A percentile compares a stretch with the other conserved stretches of the same genome.
phyloP scores from a whole-genome alignment of 345 rosid species.

The Salix dunnii region DNA sequence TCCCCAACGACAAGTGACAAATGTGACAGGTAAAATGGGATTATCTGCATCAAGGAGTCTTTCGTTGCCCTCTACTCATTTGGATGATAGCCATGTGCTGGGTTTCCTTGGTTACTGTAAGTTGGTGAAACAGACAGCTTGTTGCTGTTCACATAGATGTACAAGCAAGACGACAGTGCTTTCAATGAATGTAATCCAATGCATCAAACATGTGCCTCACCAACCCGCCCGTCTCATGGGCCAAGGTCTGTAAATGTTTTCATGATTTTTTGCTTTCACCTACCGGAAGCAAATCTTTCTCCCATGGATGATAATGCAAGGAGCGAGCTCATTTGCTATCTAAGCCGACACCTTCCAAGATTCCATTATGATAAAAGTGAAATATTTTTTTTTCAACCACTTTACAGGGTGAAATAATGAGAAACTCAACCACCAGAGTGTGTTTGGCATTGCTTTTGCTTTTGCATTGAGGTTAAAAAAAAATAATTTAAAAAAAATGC shows the following conservation, averaged over 20 bases:
- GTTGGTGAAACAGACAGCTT: conserved; percentile 16
- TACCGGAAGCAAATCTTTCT: background rate
- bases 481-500: no score
- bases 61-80: conserved; percentile 13
- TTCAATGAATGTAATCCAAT: background rate
- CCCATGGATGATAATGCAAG: background rate
- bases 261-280: background rate
- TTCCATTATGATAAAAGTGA: background rate
- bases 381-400: background rate
- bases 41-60: background rate
- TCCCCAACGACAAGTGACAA: background rate
- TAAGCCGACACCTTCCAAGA: background rate
- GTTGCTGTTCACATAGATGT: conserved; percentile 13
- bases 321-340: background rate
- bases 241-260: background rate
- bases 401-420: background rate
- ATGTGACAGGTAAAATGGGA: conserved; percentile 11
- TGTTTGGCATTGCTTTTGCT: no score
- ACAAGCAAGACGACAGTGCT: conserved; percentile 12
- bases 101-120: background rate
- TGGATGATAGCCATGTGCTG: conserved; percentile 33
- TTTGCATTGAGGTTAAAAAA: no score
- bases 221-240: conserved; percentile 15
- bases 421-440: background rate
- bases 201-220: conserved; percentile 29